Conservation (phyloP, 2,329 filamentous ascomycete genomes). For the Pseudogymnoascus sp. region DNA sequence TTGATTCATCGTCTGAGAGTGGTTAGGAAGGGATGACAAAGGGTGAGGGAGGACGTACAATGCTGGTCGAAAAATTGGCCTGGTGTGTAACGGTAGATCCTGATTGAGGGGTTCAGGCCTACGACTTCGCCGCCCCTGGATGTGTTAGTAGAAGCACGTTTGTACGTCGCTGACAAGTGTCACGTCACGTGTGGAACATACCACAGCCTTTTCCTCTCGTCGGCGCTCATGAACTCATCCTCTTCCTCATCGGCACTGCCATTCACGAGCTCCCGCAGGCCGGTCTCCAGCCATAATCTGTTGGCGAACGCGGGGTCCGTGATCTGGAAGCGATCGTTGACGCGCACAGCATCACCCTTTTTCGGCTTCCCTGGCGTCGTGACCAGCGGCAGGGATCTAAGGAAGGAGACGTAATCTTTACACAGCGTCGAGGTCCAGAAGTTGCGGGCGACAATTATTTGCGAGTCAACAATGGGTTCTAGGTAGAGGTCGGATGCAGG, state of each 20-base stretch:
- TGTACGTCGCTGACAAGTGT: neutral
- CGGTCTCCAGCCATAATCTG: slow-evolving; percentile 68
- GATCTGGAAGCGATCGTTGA: slow-evolving; percentile 85
- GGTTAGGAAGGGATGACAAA: neutral
- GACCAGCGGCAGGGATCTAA: slow-evolving; percentile 47
- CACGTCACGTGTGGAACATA: slow-evolving; percentile 13
- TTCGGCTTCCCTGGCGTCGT: slow-evolving; percentile 60
- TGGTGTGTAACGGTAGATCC: slow-evolving; percentile 77
- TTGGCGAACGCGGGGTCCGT: slow-evolving; percentile 67
- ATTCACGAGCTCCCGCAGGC: slow-evolving; percentile 47
- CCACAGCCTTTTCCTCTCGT: slow-evolving; percentile 25
- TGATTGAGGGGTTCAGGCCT: slow-evolving; percentile 81
- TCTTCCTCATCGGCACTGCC: slow-evolving; percentile 14
- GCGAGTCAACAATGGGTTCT: slow-evolving; percentile 42
- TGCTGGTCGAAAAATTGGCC: slow-evolving; percentile 91
- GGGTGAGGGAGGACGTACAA: slow-evolving; percentile 48
- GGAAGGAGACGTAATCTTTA: slow-evolving; percentile 55
- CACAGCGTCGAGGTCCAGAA: slow-evolving; percentile 55
- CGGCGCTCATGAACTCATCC: slow-evolving; percentile 15
- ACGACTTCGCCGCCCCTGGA: slow-evolving; percentile 73
- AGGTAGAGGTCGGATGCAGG: slow-evolving; percentile 47
- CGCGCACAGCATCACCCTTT: slow-evolving; percentile 60
- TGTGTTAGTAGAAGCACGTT: slow-evolving; percentile 17
- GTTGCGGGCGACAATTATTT: slow-evolving; percentile 55
- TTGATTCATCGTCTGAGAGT: slow-evolving; percentile 74